Conservation (phyloP, 352 stramenopile species). For the Globisporangium apiculatum region DNA sequence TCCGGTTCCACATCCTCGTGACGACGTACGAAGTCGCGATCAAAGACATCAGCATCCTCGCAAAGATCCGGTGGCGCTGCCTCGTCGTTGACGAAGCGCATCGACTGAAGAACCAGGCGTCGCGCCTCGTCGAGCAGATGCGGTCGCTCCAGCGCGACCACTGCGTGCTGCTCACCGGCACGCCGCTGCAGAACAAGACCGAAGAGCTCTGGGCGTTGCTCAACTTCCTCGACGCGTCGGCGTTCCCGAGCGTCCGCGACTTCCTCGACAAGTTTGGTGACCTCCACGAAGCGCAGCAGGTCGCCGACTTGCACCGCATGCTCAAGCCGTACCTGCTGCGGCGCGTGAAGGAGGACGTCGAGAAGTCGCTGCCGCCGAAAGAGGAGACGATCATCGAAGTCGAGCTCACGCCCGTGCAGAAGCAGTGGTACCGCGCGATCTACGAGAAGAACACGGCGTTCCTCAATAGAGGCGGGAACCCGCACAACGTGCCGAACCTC, state of each 20-base stretch:
- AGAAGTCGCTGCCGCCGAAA: conserved; percentile 84
- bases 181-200: conserved; percentile 96
- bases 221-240: conserved; percentile 95
- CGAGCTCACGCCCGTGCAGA: conserved; percentile 86
- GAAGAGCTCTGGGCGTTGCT: conserved; percentile 99
- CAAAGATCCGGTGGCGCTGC: conserved; percentile 92
- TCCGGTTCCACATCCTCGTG: conserved; percentile 87
- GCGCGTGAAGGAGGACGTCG: conserved; percentile 87
- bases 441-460: conserved; percentile 97
- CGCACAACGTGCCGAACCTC: conserved; percentile 81
- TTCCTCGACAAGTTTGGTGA: conserved; percentile 94
- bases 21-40: conserved; percentile 90
- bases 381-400: conserved; percentile 90
- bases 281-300: conserved; percentile 79
- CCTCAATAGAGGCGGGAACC: conserved; percentile 73
- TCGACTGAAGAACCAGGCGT: conserved; percentile 84
- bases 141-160: conserved; percentile 72
- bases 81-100: conserved; percentile 88
- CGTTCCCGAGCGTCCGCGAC: conserved; percentile 89
- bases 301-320: conserved; percentile 88
- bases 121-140: conserved; percentile 81
- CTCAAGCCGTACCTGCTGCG: conserved; percentile 86
- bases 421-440: conserved; percentile 87
- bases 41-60: conserved; percentile 89
- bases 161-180: conserved; percentile 83